Evolutionary conservation across 129 eudicot species (phyloP).

Genomic region (Heracleum sosnowskyi): DNA sequence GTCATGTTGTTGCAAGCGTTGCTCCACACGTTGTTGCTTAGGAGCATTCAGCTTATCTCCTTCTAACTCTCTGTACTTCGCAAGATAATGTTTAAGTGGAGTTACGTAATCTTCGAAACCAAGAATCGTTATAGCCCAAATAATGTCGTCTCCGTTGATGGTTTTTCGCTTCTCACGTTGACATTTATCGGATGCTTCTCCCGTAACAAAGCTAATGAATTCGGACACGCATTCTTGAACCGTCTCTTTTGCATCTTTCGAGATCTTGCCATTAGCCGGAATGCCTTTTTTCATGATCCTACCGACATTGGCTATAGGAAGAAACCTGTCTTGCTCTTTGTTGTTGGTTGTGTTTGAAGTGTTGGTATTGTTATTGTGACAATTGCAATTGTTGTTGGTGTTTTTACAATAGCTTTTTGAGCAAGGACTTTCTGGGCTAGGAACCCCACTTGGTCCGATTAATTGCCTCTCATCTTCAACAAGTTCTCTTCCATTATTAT

Average conservation of each 20-base stretch:
- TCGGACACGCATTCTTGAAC: conserved; percentile 84
- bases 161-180: conserved; percentile 77
- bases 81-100: conserved; percentile 56
- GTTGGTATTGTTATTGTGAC: conserved; percentile 15
- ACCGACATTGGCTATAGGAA: conserved; percentile 75
- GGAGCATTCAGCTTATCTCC: conserved; percentile 54
- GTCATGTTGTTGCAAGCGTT: conserved; percentile 28
- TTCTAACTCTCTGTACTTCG: conserved; percentile 59
- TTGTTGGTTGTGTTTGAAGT: conserved; percentile 16
- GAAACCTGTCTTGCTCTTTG: conserved; percentile 67
- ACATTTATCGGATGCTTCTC: conserved; percentile 75
- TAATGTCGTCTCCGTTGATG: conserved; percentile 68
- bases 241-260: conserved; percentile 72
- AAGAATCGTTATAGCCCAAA: conserved; percentile 66
- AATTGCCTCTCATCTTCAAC: conserved; percentile 54
- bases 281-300: conserved; percentile 71
- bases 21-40: conserved; percentile 38
- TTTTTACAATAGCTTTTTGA: conserved; percentile 24
- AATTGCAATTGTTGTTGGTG: conserved; percentile 13
- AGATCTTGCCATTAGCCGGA: conserved; percentile 63
- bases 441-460: conserved; percentile 20
- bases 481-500: conserved; percentile 19
- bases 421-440: conserved; percentile 37
- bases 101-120: conserved; percentile 76
- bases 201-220: conserved; percentile 69